Evolutionary conservation across 1,284 basidiomycete species (phyloP), one percentile per base, ranked within the genome.

Genomic region (Cryptococcus wingfieldii): DNA sequence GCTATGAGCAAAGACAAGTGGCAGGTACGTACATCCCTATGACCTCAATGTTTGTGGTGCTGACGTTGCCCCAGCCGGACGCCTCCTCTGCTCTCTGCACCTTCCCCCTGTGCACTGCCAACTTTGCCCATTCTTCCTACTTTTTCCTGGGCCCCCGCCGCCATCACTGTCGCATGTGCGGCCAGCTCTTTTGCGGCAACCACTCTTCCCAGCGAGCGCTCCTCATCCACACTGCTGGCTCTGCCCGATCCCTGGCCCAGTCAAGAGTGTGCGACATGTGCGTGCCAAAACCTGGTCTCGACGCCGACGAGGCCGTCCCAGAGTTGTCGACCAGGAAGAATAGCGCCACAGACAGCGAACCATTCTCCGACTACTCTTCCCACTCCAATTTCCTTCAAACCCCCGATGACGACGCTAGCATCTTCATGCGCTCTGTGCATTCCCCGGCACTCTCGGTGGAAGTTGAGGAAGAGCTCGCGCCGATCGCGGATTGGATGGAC

Each of bases 401-500:
- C 54, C 6, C 23, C 23, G 23, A 23, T 23, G 64, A 66, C 18
- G 62, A 64, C 42, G 28, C 49, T 18, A 34, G 49, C 45, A 28
- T 41, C 8, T 28, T 51, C 16, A 50, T 19, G 37, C 51, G 23
- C 34, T 47, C 14, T 54, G 54, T 37, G 38, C 34, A n/a, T 38
- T 48, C n/a, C 42, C 38, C 39, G 43, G 47, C 37, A 31, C 46
- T 19, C 14, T 18, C 48, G 43, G 34, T 34, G 19, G 56, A 58
- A 34, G 50, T 56, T 9, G 51, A 56, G 12, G 50, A 42, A 23
- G n/a, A 59, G 25, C 62, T 73, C 9, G 72, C 72, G 1, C 72
- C 73, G 5, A 66, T 73, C 41, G 67, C 71, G 48, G 49, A 61
- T 7, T 75, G 73, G 73, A 75, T 74, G 73, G 73, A 68, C 50